Percentiles rank a stretch among this genome's conserved stretches.
phyloP scores from a whole-genome alignment of 2,329 filamentous ascomycete genomes.

The Xylaria sp. region DNA sequence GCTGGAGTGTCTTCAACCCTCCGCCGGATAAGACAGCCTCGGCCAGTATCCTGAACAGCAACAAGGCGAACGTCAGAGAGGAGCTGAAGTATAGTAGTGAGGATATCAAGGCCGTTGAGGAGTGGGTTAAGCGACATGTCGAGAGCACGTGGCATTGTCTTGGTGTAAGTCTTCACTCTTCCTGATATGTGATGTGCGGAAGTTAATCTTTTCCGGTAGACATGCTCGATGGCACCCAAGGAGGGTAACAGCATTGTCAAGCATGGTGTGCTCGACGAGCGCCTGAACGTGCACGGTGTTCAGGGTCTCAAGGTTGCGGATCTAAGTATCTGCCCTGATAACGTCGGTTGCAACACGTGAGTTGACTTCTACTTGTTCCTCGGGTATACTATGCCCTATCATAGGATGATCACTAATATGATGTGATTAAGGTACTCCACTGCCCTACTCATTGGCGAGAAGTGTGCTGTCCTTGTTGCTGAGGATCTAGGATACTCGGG shows the following conservation, averaged over 20 bases:
- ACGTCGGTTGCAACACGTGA: constrained; percentile 75
- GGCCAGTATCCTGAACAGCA: constrained; percentile 67
- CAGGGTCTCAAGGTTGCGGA: constrained; percentile 82
- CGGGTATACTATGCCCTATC: not conserved
- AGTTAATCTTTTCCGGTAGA: constrained; percentile 51
- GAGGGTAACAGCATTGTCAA: constrained; percentile 84
- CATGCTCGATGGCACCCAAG: constrained; percentile 79
- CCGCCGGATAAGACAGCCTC: constrained; percentile 62
- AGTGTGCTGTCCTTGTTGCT: constrained; percentile 73
- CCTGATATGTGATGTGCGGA: not conserved
- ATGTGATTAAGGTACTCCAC: constrained; percentile 65
- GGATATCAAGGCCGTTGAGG: constrained; percentile 74
- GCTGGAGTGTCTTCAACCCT: constrained; percentile 71
- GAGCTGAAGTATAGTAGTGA: constrained; percentile 72
- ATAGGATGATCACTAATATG: constrained; percentile 4
- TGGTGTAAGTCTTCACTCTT: constrained; percentile 55
- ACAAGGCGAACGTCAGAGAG: constrained; percentile 67
- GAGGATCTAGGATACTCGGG: constrained; percentile 82
- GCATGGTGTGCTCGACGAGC: constrained; percentile 80
- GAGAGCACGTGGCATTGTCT: constrained; percentile 79
- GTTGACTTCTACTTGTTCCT: constrained; percentile 39
- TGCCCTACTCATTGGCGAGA: constrained; percentile 79
- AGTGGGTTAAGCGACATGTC: constrained; percentile 76
- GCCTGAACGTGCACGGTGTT: constrained; percentile 80
- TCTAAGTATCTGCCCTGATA: constrained; percentile 80